These are phyloP conservation scores for Phanerochaete sordida DNA, from an alignment of 768 basidiomycete genomes.

Conservation along the genomic window DNA sequence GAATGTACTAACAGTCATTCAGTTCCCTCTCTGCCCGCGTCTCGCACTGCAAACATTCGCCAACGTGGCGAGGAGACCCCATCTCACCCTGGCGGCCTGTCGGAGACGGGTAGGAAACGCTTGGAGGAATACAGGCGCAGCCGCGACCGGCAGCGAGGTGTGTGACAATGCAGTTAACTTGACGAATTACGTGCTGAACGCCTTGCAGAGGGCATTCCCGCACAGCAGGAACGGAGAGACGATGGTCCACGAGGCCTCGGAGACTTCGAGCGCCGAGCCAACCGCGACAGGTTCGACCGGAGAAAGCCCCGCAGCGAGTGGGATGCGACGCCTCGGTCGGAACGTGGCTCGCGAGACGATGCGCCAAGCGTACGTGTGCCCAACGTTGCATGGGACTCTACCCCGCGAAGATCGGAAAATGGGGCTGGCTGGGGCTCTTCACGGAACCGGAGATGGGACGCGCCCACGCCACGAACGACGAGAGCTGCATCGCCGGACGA, in stretches of 20 bases:
- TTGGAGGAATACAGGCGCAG: slow-evolving; percentile 76
- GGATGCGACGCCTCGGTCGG: slow-evolving; percentile 62
- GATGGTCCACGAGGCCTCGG: slow-evolving; percentile 78
- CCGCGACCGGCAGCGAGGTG: slow-evolving; percentile 69
- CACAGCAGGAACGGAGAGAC: slow-evolving; percentile 48
- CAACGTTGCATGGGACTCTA: slow-evolving; percentile 93
- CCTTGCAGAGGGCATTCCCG: slow-evolving; percentile 65
- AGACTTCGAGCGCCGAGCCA: slow-evolving; percentile 91
- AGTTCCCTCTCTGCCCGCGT: slow-evolving; percentile 79
- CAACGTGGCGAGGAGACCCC: slow-evolving; percentile 89
- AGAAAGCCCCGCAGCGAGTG: slow-evolving; percentile 34
- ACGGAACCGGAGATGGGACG: slow-evolving; percentile 64
- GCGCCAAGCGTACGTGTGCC: slow-evolving; percentile 87
- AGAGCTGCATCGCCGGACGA: slow-evolving; percentile 71
- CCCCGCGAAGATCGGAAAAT: slow-evolving; percentile 63
- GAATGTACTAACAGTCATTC: background rate
- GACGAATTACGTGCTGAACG: too few relatives aligned
- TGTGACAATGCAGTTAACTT: background rate
- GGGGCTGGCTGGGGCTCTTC: slow-evolving; percentile 62
- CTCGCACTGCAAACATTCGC: slow-evolving; percentile 53
- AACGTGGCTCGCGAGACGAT: slow-evolving; percentile 49
- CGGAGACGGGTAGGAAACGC: slow-evolving; percentile 63
- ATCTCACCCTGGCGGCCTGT: slow-evolving; percentile 87
- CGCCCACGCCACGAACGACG: slow-evolving; percentile 71
- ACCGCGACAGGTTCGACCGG: slow-evolving; percentile 53